Evolutionary conservation across 768 basidiomycete genomes (phyloP), one percentile per base, ranked within the genome.

Genomic region (Omphalotus guepiniiformis): DNA sequence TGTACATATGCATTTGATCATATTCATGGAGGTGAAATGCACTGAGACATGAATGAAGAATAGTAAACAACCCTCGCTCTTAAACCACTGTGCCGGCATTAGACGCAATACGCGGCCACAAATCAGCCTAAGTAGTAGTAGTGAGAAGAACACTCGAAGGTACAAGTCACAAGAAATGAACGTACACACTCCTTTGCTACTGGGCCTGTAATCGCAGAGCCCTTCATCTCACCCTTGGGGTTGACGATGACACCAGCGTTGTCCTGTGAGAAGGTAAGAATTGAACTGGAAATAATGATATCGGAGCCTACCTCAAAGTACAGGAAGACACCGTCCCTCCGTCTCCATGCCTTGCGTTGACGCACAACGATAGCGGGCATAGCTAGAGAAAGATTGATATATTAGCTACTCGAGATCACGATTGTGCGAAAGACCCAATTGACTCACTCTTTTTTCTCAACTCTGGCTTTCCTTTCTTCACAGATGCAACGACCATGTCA

Each of bases 191-290:
- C 95, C 83, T 98, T 99, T 74, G 95, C 96, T 53, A 99, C 91
- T 32, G 93, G 93, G 48, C 93, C 93, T 28, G 93, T 90, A 64
- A 96, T 95, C 51, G 91, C 90, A 43, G 91, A 94, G 41, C 95
- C 95, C 79, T 99, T 99, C 96, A 99, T 99, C 76, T 99, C 96
- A 61, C 95, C 95, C 80, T 97, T 97, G 63, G 90, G 87, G 76
- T 96, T 97, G 60, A 97, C 93, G 53, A 95, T 95, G 47, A 95
- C 93, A 68, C 93, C 93, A 35, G 93, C 93, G 64, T 94, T 94
- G 71, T 95, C 93, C 86, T 86, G 21, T 18, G 39, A 25, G 8
- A 16, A 23, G 15, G 30, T n/a, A 25, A 45, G 37, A 46, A 45
- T 11, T 46, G 30, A 21, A 6, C 13, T 6, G 12, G 40, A 39